phyloP scores from a whole-genome alignment of 164 flowering plant species.

The Warburgia ugandensis region DNA sequence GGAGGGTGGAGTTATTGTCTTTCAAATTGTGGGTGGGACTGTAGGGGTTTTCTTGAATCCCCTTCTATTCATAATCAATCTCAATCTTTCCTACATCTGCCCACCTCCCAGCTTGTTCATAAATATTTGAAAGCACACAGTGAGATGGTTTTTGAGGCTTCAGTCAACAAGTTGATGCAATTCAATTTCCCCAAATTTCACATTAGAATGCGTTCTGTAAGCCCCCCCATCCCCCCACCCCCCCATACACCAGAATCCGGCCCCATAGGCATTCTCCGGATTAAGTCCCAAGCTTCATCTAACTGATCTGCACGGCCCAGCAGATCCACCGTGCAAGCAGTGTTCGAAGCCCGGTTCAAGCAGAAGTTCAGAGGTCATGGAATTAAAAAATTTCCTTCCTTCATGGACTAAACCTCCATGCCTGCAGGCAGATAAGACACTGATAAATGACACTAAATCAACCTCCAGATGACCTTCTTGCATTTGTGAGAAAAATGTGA shows the following conservation, averaged over 20 bases:
- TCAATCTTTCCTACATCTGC: constrained; percentile 35
- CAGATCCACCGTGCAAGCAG: constrained; percentile 76
- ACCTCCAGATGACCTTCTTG: constrained; percentile 19
- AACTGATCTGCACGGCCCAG: constrained; percentile 57
- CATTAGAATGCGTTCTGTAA: constrained; percentile 47
- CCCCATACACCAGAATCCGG: constrained; percentile 78
- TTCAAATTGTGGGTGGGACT: constrained; percentile 24
- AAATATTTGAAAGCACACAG: constrained; percentile 42
- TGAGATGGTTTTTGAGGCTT: constrained; percentile 53
- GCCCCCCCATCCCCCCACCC: constrained; percentile 53
- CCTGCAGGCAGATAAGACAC: constrained; percentile 67
- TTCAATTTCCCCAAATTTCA: constrained; percentile 40
- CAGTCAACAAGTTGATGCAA: constrained; percentile 33
- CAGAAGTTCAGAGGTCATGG: constrained; percentile 32
- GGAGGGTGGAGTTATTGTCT: no score
- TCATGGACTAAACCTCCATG: constrained; percentile 66
- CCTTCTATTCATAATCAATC: constrained; percentile 25
- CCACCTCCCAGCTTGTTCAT: constrained; percentile 53
- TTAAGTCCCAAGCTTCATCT: constrained; percentile 38
- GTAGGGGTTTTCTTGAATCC: constrained; percentile 55
- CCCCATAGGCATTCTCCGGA: constrained; percentile 43
- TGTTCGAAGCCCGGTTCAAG: constrained; percentile 51
- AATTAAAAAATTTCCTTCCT: constrained; percentile 41
- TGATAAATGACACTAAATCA: constrained; percentile 49
- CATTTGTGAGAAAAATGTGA: constrained; percentile 48